Evolutionary conservation across 2,329 filamentous ascomycete genomes (phyloP), one percentile per base, ranked within the genome.

Genomic region (Xylaria sp.): DNA sequence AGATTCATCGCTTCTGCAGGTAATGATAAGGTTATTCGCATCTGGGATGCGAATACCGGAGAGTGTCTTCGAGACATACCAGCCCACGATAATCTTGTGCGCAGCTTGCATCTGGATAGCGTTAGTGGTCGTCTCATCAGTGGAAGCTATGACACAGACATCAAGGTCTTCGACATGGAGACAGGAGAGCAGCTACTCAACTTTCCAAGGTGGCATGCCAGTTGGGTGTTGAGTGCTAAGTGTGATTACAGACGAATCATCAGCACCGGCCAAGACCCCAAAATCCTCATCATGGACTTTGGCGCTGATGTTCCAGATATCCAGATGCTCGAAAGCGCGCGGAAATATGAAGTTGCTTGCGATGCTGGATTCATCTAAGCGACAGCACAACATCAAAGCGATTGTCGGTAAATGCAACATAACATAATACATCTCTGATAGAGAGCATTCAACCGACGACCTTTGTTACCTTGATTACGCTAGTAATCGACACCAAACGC

Each of bases 161-260:
- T 99, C 78, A 97, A 97, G 78, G 93, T 98, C 1, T 97, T 94
- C 81, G 92, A 97, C 79, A 92, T 96, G 81, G 89, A 90, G 72
- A 91, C 90, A 2, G 95, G 94, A 40, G 84, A 90, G 56, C 86
- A 93, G 73, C 87, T 95, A 68, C 88, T 97, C 70, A 90, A 94
- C 74, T 95, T 97, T 76, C 92, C 94, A n/a, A 90, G 92, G 73
- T 98, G 94, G 94, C 97, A 97, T 67, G 91, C 92, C 11, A 97
- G 93, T 81, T 99, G 96, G 96, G 97, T 99, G 77, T 83, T 99
- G 67, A 94, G 93, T 72, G 96, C 96, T 60, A 97, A 97, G 85
- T 94, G 93, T 71, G 95, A 99, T 78, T 98, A 98, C 80, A 87
- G 95, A 67, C 89, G 96, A 70, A 96, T 99, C 71, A 93, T 99